Evolutionary conservation across 192 early-diverging fungal genomes (phyloP).

Genomic region (Mortierella hygrophila): DNA sequence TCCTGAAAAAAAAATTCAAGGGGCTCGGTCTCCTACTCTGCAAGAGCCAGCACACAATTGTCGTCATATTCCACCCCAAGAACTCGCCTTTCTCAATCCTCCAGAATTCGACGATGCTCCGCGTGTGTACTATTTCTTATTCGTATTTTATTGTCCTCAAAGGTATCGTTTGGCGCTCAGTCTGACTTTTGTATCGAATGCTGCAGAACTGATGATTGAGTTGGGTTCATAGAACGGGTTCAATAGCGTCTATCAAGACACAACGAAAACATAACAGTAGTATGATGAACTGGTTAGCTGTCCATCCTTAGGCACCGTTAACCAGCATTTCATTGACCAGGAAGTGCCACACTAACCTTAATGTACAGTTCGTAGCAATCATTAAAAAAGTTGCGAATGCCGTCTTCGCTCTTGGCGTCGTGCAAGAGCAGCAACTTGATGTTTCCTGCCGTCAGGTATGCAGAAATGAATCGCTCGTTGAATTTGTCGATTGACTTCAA

Average conservation of each 20-base stretch:
- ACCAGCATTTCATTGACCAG: too few species aligned
- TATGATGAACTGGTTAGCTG: background rate
- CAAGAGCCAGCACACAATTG: too few species aligned
- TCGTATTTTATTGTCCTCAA: conserved; percentile 42
- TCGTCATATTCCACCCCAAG: too few species aligned
- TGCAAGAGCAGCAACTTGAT: conserved; percentile 87
- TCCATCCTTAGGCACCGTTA: too few species aligned
- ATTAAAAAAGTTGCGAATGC: conserved; percentile 85
- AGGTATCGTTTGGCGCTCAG: conserved; percentile 82
- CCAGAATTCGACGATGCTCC: background rate
- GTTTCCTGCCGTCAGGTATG: conserved; percentile 91
- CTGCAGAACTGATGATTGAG: conserved; percentile 78
- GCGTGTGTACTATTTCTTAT: background rate
- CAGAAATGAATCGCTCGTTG: conserved; percentile 94
- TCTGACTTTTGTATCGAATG: conserved; percentile 87
- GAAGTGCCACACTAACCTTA: conserved; percentile 69
- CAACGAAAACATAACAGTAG: background rate
- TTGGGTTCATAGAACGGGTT: conserved; percentile 95
- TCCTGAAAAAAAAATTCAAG: too few species aligned
- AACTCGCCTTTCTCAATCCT: too few species aligned
- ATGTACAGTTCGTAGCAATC: conserved; percentile 90
- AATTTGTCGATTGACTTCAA: conserved; percentile 95
- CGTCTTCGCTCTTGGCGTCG: conserved; percentile 81
- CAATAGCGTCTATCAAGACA: conserved; percentile 71
- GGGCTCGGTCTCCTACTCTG: too few species aligned